A percentile compares a stretch with the other conserved stretches of the same genome.
These are phyloP conservation scores for Hibiscus syriacus DNA, from an alignment of 345 rosid genomes.

Conservation along the genomic window DNA sequence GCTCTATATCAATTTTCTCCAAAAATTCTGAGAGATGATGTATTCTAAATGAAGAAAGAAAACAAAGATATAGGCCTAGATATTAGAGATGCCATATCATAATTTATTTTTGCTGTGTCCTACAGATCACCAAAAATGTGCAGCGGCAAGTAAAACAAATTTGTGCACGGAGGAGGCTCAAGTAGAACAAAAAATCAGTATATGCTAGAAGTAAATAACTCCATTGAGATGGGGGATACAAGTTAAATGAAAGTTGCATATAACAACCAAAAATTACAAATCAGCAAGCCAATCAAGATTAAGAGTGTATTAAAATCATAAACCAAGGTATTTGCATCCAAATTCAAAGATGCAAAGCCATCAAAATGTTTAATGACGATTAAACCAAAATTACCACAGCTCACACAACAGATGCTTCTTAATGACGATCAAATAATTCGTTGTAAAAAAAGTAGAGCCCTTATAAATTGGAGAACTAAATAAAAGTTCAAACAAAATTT, in stretches of 20 bases:
- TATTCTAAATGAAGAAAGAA: not conserved
- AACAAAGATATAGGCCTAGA: not conserved
- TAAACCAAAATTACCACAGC: not conserved
- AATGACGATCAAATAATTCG: not conserved
- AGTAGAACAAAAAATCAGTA: too few species aligned
- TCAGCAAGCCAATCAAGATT: not conserved
- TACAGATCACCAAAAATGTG: not conserved
- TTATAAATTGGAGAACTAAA: not conserved
- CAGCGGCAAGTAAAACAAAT: not conserved
- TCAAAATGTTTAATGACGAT: not conserved
- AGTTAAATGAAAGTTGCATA: not conserved
- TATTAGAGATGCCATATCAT: not conserved
- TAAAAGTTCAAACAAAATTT: not conserved
- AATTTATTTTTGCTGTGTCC: not conserved
- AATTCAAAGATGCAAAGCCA: not conserved
- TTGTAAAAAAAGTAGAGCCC: not conserved
- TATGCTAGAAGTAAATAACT: not conserved
- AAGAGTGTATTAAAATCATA: conserved; percentile 1
- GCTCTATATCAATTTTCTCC: conserved; percentile 8
- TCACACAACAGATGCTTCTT: not conserved
- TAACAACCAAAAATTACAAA: not conserved
- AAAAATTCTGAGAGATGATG: not conserved
- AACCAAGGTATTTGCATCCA: conserved; percentile 3
- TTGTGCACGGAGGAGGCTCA: conserved; percentile 2
- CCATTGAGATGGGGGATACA: not conserved